Percentiles rank a stretch among this genome's conserved stretches.
Evolutionary conservation across 2,329 filamentous ascomycete genomes (phyloP).

Genomic region (Ceratocystis alfenasii): DNA sequence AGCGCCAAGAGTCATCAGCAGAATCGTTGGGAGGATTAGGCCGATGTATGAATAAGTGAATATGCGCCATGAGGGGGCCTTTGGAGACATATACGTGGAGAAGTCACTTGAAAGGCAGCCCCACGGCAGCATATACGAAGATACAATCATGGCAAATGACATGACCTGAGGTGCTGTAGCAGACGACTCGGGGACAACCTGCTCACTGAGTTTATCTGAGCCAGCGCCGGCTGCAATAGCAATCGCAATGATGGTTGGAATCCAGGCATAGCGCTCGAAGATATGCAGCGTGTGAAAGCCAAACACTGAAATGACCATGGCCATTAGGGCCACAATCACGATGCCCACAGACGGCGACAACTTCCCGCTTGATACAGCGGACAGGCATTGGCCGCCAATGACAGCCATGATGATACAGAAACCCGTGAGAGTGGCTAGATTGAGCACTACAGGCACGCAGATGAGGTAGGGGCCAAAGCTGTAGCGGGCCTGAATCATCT

Average conservation of each 20-base stretch:
- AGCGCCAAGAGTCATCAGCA: conserved; percentile 51
- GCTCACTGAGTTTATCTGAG: conserved; percentile 38
- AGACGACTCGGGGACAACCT: conserved; percentile 29
- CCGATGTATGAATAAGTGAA: conserved; percentile 48
- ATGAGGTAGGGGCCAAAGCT: conserved; percentile 49
- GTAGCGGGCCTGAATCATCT: conserved; percentile 54
- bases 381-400: conserved; percentile 47
- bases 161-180: conserved; percentile 34
- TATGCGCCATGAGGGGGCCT: conserved; percentile 32
- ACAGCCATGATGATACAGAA: conserved; percentile 52
- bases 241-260: conserved; percentile 44
- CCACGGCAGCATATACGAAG: conserved; percentile 53
- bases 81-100: conserved; percentile 48
- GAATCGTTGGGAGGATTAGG: conserved; percentile 41
- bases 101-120: conserved; percentile 48
- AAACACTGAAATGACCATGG: conserved; percentile 49
- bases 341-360: conserved; percentile 47
- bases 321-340: conserved; percentile 45
- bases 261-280: conserved; percentile 47
- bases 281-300: conserved; percentile 46
- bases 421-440: conserved; percentile 50
- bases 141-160: conserved; percentile 48
- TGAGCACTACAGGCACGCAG: conserved; percentile 48
- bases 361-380: conserved; percentile 38
- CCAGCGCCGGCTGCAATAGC: conserved; percentile 44